Percentiles rank a stretch among this genome's conserved stretches.
These are phyloP conservation scores for Coccomyxa subellipsoidea DNA, from an alignment of 163 green algal species.

Conservation along the genomic window DNA sequence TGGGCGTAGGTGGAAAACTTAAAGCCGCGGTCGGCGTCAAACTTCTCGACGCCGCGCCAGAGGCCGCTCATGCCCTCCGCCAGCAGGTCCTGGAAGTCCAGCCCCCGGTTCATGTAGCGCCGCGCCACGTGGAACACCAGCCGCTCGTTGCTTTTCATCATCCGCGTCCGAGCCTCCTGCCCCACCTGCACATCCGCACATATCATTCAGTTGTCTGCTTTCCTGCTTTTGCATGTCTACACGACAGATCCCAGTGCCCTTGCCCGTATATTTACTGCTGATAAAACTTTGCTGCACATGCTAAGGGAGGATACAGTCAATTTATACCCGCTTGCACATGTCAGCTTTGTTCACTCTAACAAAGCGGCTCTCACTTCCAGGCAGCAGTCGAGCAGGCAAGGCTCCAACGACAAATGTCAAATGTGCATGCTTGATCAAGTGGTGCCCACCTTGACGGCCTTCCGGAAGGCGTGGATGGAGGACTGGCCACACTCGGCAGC, in stretches of 20 bases:
- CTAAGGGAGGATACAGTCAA: too few species aligned
- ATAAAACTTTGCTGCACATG: too few species aligned
- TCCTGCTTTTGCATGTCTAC: too few species aligned
- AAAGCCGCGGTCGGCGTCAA: constrained; percentile 84
- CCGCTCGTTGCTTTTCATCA: constrained; percentile 89
- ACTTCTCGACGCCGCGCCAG: constrained; percentile 81
- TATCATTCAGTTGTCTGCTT: neutral
- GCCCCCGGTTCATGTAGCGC: constrained; percentile 65
- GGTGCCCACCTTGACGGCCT: constrained; percentile 12
- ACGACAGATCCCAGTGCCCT: too few species aligned
- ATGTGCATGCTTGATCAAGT: too few species aligned
- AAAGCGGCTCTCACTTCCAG: too few species aligned
- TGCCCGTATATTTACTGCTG: too few species aligned
- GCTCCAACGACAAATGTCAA: too few species aligned
- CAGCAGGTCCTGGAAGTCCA: constrained; percentile 75
- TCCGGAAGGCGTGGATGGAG: constrained; percentile 27
- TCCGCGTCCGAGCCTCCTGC: constrained; percentile 58
- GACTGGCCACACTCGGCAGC: constrained; percentile 29
- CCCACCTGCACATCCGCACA: constrained; percentile 18
- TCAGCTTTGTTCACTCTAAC: too few species aligned
- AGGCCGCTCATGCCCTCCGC: constrained; percentile 85
- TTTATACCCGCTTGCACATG: too few species aligned
- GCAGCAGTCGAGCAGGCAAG: neutral
- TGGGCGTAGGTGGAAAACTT: constrained; percentile 96
- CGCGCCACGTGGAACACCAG: constrained; percentile 87